Conservation (phyloP, 78 protist genomes). For the Chrysochromulina parva region DNA sequence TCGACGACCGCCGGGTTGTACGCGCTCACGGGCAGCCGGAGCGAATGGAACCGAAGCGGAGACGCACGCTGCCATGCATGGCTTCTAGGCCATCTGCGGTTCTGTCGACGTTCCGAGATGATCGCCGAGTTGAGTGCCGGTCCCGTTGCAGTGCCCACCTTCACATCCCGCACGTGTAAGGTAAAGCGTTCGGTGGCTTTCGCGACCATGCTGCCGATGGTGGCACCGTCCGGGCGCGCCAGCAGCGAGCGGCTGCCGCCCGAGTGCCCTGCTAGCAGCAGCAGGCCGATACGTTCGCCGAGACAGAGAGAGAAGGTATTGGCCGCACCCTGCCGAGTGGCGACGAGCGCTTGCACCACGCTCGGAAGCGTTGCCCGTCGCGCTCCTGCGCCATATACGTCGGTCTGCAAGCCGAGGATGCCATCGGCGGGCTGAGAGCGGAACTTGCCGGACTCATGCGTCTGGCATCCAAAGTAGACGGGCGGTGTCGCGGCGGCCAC, state of each 20-base stretch:
- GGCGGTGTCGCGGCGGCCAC: too few species aligned
- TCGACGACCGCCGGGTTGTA: neutral
- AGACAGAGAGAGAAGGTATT: constrained; percentile 9
- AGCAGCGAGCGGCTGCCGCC: too few species aligned
- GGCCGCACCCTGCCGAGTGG: neutral
- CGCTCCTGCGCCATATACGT: too few species aligned
- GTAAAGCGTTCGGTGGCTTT: too few species aligned
- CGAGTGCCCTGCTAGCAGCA: neutral
- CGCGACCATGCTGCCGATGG: too few species aligned
- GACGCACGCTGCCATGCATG: too few species aligned
- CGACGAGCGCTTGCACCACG: neutral
- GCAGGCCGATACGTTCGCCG: neutral
- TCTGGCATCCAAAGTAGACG: neutral
- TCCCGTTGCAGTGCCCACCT: neutral
- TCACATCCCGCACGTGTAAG: too few species aligned
- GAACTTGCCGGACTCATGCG: neutral
- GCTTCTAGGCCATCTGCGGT: too few species aligned
- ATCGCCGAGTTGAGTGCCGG: neutral
- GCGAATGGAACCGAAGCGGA: too few species aligned
- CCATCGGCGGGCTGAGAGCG: constrained; percentile 10
- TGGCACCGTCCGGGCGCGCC: too few species aligned
- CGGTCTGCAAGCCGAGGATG: constrained; percentile 12
- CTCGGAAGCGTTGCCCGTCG: neutral
- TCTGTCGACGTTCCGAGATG: neutral
- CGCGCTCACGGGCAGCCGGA: too few species aligned